A percentile compares a stretch with the other conserved stretches of the same genome.
Evolutionary conservation across 2,329 filamentous ascomycete species (phyloP).

Genomic region (Aspergillus novoparasiticus): DNA sequence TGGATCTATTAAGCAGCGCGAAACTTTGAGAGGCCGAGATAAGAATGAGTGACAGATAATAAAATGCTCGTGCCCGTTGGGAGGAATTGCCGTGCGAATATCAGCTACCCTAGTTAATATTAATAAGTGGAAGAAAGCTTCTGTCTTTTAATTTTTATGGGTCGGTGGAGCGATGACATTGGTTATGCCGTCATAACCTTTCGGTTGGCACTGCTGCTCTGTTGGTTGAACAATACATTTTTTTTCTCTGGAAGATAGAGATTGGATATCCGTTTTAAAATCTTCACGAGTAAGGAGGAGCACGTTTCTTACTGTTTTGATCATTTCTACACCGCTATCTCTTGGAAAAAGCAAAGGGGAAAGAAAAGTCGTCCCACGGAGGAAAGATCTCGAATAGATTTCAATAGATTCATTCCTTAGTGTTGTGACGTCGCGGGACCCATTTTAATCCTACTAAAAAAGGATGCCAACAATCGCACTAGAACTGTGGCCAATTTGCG

Average conservation of each 20-base stretch:
- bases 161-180: conserved; percentile 16
- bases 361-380: neutral
- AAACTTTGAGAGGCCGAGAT: neutral
- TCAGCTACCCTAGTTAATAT: neutral
- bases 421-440: conserved; percentile 1
- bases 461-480: neutral
- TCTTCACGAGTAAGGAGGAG: neutral
- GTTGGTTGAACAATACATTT: too few species aligned
- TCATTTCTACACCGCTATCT: conserved; percentile 1
- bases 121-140: neutral
- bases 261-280: neutral
- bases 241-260: neutral
- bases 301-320: neutral
- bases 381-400: neutral
- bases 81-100: neutral
- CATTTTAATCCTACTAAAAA: conserved; percentile 2
- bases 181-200: conserved; percentile 15
- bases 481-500: neutral
- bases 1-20: neutral
- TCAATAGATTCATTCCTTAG: conserved; percentile 1
- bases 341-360: neutral
- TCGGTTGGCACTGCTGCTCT: neutral
- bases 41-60: neutral
- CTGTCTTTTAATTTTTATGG: neutral
- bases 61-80: neutral